These are phyloP conservation scores for Rhizopogon salebrosus DNA, from an alignment of 768 basidiomycete genomes.

Conservation along the genomic window DNA sequence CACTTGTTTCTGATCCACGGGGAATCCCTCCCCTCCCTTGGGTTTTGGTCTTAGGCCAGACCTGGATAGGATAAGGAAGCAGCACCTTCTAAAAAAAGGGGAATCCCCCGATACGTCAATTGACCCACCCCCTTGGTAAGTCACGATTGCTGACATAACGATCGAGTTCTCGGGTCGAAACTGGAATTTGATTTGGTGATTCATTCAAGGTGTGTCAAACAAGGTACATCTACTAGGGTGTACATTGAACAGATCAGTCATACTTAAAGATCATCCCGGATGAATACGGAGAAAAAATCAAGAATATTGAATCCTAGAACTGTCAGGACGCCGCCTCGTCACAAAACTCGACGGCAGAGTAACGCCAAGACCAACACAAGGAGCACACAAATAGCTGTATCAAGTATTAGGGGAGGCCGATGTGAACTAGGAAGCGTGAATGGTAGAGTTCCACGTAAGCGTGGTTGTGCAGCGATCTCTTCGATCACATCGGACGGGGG, in stretches of 20 bases:
- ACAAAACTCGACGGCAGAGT: constrained; percentile 55
- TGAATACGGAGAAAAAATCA: constrained; percentile 13
- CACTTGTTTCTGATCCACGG: no score
- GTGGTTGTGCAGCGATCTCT: constrained; percentile 4
- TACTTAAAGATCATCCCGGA: no score
- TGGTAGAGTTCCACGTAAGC: constrained; percentile 14
- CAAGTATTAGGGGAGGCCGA: constrained; percentile 59
- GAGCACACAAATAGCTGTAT: constrained; percentile 69
- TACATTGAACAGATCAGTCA: no score
- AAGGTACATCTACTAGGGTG: background rate
- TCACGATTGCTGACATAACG: background rate
- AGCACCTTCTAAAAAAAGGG: background rate
- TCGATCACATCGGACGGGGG: constrained; percentile 7
- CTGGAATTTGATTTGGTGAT: background rate
- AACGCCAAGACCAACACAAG: constrained; percentile 65
- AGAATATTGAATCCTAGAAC: no score
- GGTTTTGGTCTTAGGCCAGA: no score
- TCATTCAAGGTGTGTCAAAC: background rate
- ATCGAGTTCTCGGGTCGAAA: constrained; percentile 2
- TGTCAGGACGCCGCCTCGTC: constrained; percentile 6
- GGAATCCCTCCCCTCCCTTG: no score
- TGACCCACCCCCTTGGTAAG: no score
- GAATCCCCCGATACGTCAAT: background rate
- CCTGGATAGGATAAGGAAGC: no score
- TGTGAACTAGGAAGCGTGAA: constrained; percentile 14